These are phyloP conservation scores for Sporothrix humicola DNA, from an alignment of 2,329 filamentous ascomycete genomes.

Conservation along the genomic window DNA sequence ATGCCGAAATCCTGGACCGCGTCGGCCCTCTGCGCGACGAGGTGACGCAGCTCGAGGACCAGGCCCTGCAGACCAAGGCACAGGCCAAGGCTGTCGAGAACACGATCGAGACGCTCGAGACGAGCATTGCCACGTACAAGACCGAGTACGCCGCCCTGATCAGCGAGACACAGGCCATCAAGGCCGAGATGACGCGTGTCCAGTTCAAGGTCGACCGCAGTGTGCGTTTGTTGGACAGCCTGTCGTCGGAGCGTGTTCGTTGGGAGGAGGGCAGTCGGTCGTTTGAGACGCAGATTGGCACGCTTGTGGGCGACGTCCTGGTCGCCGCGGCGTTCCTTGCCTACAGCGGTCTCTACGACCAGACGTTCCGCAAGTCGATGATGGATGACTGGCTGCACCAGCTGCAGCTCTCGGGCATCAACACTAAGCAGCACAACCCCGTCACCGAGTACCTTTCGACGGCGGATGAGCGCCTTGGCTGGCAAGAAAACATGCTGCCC, in stretches of 20 bases:
- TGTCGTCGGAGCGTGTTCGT: conserved; percentile 88
- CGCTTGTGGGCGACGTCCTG: conserved; percentile 91
- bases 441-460: conserved; percentile 96
- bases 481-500: conserved; percentile 92
- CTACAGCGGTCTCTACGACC: conserved; percentile 95
- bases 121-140: conserved; percentile 94
- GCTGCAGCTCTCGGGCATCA: conserved; percentile 88
- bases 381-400: conserved; percentile 97
- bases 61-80: conserved; percentile 89
- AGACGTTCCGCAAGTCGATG: conserved; percentile 97
- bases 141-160: conserved; percentile 94
- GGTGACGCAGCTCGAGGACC: conserved; percentile 82
- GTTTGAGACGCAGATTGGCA: conserved; percentile 97
- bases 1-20: conserved; percentile 94
- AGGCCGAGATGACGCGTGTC: conserved; percentile 92
- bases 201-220: conserved; percentile 98
- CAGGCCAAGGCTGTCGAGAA: conserved; percentile 90
- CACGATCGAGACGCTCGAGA: conserved; percentile 81
- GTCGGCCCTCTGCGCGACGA: conserved; percentile 92
- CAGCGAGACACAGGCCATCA: conserved; percentile 96
- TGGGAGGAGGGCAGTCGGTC: conserved; percentile 99
- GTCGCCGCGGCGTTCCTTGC: conserved; percentile 97
- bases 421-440: conserved; percentile 91
- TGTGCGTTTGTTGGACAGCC: conserved; percentile 88
- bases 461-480: conserved; percentile 89